phyloP scores from a whole-genome alignment of 2,329 filamentous ascomycete genomes.

The Diatrype stigma region DNA sequence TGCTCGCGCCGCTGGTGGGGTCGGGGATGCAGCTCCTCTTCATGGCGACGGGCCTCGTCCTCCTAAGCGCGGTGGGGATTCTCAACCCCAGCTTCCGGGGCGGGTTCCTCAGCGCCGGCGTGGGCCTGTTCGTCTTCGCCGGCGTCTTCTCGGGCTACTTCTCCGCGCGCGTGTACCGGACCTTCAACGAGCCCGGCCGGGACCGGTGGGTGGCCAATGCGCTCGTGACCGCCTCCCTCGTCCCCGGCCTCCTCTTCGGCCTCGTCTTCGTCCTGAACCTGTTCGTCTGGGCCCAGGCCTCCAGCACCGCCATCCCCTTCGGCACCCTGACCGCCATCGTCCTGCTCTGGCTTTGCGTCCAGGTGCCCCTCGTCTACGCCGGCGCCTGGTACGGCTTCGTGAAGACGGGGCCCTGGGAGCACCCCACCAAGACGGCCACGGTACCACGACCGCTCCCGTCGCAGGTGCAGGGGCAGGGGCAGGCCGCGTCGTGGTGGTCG shows the following conservation, averaged over 20 bases:
- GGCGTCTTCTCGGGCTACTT: slow-evolving; percentile 85
- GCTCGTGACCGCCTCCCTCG: slow-evolving; percentile 69
- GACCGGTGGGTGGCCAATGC: slow-evolving; percentile 77
- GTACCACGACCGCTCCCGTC: slow-evolving; percentile 70
- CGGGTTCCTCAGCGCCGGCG: slow-evolving; percentile 79
- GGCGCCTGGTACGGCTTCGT: slow-evolving; percentile 76
- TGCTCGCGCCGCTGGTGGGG: slow-evolving; percentile 76
- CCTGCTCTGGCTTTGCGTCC: slow-evolving; percentile 78
- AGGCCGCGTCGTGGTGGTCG: too few relatives aligned
- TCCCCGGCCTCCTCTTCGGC: slow-evolving; percentile 73
- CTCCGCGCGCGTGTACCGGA: slow-evolving; percentile 77
- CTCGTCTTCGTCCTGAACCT: slow-evolving; percentile 78
- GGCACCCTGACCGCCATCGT: slow-evolving; percentile 70
- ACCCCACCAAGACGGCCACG: slow-evolving; percentile 72
- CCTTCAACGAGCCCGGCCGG: slow-evolving; percentile 72
- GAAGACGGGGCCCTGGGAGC: slow-evolving; percentile 65
- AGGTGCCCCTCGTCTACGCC: slow-evolving; percentile 77
- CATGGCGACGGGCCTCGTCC: slow-evolving; percentile 69
- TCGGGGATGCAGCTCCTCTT: slow-evolving; percentile 85
- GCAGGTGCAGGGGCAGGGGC: too few relatives aligned
- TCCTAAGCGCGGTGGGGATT: slow-evolving; percentile 70
- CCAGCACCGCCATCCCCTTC: slow-evolving; percentile 82
- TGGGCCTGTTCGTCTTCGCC: slow-evolving; percentile 79
- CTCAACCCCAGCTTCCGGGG: slow-evolving; percentile 87
- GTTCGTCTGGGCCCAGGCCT: slow-evolving; percentile 87